A percentile compares a stretch with the other conserved stretches of the same genome.
phyloP scores from a whole-genome alignment of 257 asterid species.

The Solanum sparsipilum region DNA sequence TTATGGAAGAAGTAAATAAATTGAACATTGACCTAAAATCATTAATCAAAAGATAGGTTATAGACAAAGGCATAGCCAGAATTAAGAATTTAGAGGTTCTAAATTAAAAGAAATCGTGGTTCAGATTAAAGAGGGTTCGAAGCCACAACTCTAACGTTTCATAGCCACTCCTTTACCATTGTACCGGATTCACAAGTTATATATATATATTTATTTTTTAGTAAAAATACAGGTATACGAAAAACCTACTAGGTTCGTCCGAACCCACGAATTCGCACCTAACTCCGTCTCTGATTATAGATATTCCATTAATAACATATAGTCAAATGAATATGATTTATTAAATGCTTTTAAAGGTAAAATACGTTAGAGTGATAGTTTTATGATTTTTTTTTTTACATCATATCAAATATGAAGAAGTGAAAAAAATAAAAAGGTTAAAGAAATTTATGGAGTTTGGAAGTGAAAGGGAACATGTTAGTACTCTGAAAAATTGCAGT shows the following conservation, averaged over 20 bases:
- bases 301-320: neutral
- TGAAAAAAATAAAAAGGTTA: neutral
- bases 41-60: neutral
- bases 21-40: neutral
- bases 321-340: neutral
- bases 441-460: neutral
- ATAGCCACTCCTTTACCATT: neutral
- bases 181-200: neutral
- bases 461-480: neutral
- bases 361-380: neutral
- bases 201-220: too few relatives aligned
- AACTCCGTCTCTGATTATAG: too few relatives aligned
- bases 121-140: neutral
- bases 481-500: neutral
- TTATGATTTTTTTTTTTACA: neutral
- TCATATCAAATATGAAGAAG: neutral
- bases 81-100: too few relatives aligned
- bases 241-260: neutral
- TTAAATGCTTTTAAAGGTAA: neutral
- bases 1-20: neutral
- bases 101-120: neutral
- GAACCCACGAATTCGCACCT: too few relatives aligned
- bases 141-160: neutral
- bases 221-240: too few relatives aligned
- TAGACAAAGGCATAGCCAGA: neutral